phyloP scores from a whole-genome alignment of 306 rosid genomes.

The Quillaja saponaria region DNA sequence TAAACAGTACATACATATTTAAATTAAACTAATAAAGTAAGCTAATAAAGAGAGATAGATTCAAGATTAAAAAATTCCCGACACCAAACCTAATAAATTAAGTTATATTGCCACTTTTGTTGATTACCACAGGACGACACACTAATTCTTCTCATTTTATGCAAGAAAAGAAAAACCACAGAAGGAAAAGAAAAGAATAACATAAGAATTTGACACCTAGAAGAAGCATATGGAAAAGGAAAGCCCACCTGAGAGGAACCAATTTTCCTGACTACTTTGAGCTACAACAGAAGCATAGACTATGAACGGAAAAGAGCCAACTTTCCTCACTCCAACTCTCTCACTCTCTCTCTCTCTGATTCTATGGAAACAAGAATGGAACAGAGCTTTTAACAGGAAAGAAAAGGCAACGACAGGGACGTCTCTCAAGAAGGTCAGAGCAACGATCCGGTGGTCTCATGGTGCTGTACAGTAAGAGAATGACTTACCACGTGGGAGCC shows the following conservation, averaged over 20 bases:
- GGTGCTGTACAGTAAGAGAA: conserved; percentile 12
- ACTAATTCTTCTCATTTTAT: not conserved
- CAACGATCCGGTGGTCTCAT: conserved; percentile 28
- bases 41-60: conserved; percentile 8
- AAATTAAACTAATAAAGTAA: not conserved
- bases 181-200: not conserved
- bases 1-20: conserved; percentile 30
- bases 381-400: conserved; percentile 35
- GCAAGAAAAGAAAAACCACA: conserved; percentile 19
- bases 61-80: conserved; percentile 8
- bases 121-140: conserved; percentile 16
- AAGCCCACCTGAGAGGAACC: conserved; percentile 26
- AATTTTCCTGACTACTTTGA: conserved; percentile 1
- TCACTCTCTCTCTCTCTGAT: not conserved
- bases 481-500: conserved; percentile 41
- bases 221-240: conserved; percentile 16
- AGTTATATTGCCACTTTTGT: conserved; percentile 15
- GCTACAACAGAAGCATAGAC: conserved; percentile 4
- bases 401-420: conserved; percentile 35
- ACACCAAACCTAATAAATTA: conserved; percentile 25
- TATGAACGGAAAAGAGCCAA: conserved; percentile 9
- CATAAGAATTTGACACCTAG: not conserved
- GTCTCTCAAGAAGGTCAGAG: conserved; percentile 23
- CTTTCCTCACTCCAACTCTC: not conserved
- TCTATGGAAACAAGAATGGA: conserved; percentile 20